Conservation (phyloP, 306 rosid species). For the Glycine latifolia region DNA sequence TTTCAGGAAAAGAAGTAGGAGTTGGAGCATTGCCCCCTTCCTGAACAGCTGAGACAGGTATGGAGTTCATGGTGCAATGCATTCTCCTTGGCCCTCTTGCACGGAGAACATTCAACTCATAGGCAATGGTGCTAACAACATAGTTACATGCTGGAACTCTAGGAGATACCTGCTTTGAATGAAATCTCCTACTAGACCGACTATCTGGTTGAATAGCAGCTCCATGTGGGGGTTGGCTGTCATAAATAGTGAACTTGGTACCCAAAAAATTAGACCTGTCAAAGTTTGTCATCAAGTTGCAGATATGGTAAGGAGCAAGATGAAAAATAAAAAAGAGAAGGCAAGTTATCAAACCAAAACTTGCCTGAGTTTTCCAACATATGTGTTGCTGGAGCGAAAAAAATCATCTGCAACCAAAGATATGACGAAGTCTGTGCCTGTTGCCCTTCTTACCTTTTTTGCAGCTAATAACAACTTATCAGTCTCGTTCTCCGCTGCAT, state of each 20-base stretch:
- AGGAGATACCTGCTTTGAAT: constrained; percentile 75
- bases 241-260: constrained; percentile 73
- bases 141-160: constrained; percentile 76
- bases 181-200: constrained; percentile 65
- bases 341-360: constrained; percentile 37
- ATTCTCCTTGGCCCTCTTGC: constrained; percentile 82
- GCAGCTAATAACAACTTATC: constrained; percentile 85
- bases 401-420: constrained; percentile 78
- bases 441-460: constrained; percentile 80
- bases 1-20: constrained; percentile 58
- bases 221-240: constrained; percentile 64
- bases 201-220: constrained; percentile 43
- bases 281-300: constrained; percentile 48
- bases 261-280: constrained; percentile 87
- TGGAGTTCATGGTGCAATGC: constrained; percentile 72
- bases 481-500: constrained; percentile 71
- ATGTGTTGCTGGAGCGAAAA: constrained; percentile 70
- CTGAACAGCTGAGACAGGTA: constrained; percentile 75
- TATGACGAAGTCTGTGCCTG: constrained; percentile 68
- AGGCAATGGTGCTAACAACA: constrained; percentile 60
- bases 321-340: background rate
- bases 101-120: constrained; percentile 76
- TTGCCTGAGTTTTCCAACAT: constrained; percentile 84
- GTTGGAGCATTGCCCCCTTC: constrained; percentile 84
- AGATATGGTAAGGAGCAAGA: constrained; percentile 21